Conservation (phyloP, 2,329 filamentous ascomycete genomes). For the Kalaharituber pfeilii region DNA sequence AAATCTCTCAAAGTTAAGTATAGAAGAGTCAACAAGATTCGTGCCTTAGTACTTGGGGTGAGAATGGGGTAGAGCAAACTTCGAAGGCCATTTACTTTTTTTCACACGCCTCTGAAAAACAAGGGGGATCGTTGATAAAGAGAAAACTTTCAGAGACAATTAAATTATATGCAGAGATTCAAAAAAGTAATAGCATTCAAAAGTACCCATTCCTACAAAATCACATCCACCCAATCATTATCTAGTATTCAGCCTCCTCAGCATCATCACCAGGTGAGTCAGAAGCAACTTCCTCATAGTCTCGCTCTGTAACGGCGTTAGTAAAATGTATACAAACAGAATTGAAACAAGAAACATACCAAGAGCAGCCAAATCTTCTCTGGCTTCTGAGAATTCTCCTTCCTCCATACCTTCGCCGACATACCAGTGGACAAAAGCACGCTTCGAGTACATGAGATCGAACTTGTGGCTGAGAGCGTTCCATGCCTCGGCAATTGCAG, state of each 20-base stretch:
- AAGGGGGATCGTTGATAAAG: neutral
- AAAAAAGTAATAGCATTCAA: neutral
- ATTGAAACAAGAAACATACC: slow-evolving; percentile 16
- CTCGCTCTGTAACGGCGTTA: slow-evolving; percentile 44
- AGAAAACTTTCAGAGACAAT: neutral
- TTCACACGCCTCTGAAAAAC: neutral
- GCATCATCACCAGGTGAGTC: slow-evolving; percentile 79
- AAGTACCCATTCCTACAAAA: slow-evolving; percentile 3
- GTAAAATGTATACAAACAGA: neutral
- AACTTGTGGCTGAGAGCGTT: slow-evolving; percentile 93
- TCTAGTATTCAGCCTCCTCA: slow-evolving; percentile 78
- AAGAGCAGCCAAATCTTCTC: slow-evolving; percentile 92
- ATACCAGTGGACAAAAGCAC: slow-evolving; percentile 99
- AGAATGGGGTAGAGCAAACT: neutral
- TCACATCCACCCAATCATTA: neutral
- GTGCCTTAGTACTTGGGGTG: too few species aligned
- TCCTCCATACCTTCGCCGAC: slow-evolving; percentile 99
- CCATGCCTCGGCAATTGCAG: slow-evolving; percentile 96
- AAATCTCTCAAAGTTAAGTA: neutral
- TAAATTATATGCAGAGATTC: slow-evolving; percentile 1
- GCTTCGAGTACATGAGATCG: slow-evolving; percentile 99
- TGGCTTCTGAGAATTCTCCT: slow-evolving; percentile 97
- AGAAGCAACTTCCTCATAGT: slow-evolving; percentile 96
- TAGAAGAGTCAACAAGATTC: neutral
- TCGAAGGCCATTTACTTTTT: neutral